Conservation (phyloP, 2,329 filamentous ascomycete species). For the Aspergillus hiratsukae region DNA sequence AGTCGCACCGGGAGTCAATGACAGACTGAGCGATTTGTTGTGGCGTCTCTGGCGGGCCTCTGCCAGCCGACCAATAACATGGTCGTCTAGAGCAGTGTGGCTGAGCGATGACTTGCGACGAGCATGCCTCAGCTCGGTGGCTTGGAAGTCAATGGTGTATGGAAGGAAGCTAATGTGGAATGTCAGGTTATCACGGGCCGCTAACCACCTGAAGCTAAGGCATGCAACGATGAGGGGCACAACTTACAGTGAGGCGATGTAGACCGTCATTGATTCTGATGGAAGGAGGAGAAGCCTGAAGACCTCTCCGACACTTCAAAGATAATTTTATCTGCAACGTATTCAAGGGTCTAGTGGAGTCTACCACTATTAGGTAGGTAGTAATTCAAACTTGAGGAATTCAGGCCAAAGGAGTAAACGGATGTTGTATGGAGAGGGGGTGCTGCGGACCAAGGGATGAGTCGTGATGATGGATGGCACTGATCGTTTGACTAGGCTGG, state of each 20-base stretch:
- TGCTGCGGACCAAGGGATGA: not conserved
- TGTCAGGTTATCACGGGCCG: slow-evolving; percentile 3
- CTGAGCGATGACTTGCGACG: slow-evolving; percentile 22
- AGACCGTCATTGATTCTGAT: slow-evolving; percentile 27
- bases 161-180: slow-evolving; percentile 28
- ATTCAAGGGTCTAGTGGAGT: not conserved
- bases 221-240: not conserved
- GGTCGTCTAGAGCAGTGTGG: slow-evolving; percentile 19
- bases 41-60: slow-evolving; percentile 16
- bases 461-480: not conserved
- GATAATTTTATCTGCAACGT: not conserved
- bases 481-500: not conserved
- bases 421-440: not conserved
- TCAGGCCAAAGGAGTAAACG: not conserved
- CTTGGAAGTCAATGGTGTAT: slow-evolving; percentile 34
- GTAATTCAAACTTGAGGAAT: not conserved
- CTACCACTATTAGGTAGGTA: not conserved
- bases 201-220: not conserved
- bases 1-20: slow-evolving; percentile 36
- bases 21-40: slow-evolving; percentile 17
- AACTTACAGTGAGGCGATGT: slow-evolving; percentile 33
- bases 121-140: slow-evolving; percentile 17
- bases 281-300: not conserved
- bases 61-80: slow-evolving; percentile 21
- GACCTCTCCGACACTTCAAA: not conserved